phyloP scores from a whole-genome alignment of 169 alveolate species.

The Plasmodium malariae region DNA sequence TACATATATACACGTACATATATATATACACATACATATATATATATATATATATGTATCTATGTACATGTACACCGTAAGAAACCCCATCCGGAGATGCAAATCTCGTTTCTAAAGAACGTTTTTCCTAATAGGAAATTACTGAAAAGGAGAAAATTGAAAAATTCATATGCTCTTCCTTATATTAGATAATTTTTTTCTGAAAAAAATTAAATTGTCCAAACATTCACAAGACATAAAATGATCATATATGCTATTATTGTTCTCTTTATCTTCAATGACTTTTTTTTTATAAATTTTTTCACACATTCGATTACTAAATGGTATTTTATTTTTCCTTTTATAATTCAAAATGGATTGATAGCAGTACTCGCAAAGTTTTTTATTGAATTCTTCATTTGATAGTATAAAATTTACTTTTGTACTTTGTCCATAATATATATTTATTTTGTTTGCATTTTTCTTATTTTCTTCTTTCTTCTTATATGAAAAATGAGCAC shows the following conservation, averaged over 20 bases:
- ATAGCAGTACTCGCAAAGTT: constrained; percentile 72
- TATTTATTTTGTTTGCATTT: not conserved
- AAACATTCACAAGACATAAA: constrained; percentile 69
- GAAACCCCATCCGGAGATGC: no score
- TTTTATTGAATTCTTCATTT: constrained; percentile 40
- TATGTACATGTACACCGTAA: no score
- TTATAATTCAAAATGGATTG: constrained; percentile 48
- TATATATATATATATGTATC: constrained; percentile 8
- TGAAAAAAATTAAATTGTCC: constrained; percentile 33
- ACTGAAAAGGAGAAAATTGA: not conserved
- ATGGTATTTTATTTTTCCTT: constrained; percentile 34
- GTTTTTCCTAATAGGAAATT: no score
- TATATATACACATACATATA: not conserved
- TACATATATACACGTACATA: not conserved
- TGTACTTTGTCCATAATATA: not conserved
- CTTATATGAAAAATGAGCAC: constrained; percentile 36
- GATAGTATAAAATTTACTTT: constrained; percentile 2
- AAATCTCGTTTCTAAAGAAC: no score
- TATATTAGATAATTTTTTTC: constrained; percentile 21
- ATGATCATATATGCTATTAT: constrained; percentile 55
- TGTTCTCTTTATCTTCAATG: not conserved
- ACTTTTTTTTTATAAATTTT: constrained; percentile 46
- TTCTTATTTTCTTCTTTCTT: constrained; percentile 15
- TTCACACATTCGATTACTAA: constrained; percentile 13
- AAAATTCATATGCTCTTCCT: constrained; percentile 52